These are phyloP conservation scores for Fusarium sp. DNA, from an alignment of 2,329 filamentous ascomycete species.

Conservation along the genomic window DNA sequence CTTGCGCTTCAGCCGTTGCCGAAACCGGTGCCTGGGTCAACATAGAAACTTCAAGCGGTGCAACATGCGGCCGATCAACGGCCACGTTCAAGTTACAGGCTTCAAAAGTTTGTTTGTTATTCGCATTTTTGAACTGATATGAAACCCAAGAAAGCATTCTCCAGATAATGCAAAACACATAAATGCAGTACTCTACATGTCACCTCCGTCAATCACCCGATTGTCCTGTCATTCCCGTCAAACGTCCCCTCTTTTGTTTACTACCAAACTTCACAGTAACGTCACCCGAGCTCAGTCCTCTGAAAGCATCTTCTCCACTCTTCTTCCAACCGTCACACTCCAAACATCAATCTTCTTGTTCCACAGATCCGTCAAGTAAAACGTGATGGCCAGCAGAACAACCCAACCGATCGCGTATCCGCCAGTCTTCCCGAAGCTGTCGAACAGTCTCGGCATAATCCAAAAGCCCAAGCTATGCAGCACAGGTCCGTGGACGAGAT, in stretches of 20 bases:
- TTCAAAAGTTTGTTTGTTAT: not conserved
- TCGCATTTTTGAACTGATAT: not conserved
- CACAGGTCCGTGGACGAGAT: slow-evolving; percentile 62
- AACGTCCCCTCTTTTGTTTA: not conserved
- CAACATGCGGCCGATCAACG: not conserved
- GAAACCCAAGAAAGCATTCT: not conserved
- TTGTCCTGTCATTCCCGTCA: not conserved
- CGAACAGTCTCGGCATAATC: slow-evolving; percentile 56
- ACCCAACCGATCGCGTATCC: slow-evolving; percentile 48
- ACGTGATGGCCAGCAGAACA: slow-evolving; percentile 42
- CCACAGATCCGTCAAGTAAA: slow-evolving; percentile 51
- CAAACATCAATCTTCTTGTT: slow-evolving; percentile 49
- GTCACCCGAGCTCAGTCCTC: slow-evolving; percentile 8
- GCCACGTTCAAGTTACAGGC: not conserved
- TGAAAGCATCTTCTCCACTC: slow-evolving; percentile 42
- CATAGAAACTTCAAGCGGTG: not conserved
- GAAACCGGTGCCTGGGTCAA: not conserved
- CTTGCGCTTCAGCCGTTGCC: not conserved
- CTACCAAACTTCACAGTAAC: not conserved
- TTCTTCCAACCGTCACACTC: slow-evolving; percentile 50
- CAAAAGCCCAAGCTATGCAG: slow-evolving; percentile 69
- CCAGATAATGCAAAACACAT: not conserved
- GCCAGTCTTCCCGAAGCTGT: slow-evolving; percentile 44
- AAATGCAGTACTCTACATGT: not conserved
- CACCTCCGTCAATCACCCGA: not conserved